These are phyloP conservation scores for Lolium rigidum DNA, from an alignment of 176 grass and related monocot species.

Conservation along the genomic window DNA sequence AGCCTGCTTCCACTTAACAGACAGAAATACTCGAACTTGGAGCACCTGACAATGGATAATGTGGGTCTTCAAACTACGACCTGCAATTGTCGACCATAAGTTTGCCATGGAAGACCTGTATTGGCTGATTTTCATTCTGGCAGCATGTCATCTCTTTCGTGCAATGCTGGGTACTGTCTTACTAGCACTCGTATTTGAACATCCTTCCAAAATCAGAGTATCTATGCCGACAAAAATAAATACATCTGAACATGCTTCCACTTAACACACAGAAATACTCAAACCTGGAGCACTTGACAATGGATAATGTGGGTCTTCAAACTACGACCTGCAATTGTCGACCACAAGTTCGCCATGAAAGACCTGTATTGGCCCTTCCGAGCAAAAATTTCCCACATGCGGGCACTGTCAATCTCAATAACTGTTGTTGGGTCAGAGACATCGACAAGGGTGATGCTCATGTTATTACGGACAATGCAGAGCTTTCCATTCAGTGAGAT, in stretches of 20 bases:
- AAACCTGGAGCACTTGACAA: slow-evolving; percentile 88
- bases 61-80: slow-evolving; percentile 58
- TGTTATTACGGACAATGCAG: slow-evolving; percentile 84
- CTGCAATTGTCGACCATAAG: slow-evolving; percentile 71
- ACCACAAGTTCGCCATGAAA: slow-evolving; percentile 82
- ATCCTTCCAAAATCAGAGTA: slow-evolving; percentile 1
- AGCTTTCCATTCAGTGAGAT: slow-evolving; percentile 74
- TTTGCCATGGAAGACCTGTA: slow-evolving; percentile 78
- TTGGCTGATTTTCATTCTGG: slow-evolving; percentile 13
- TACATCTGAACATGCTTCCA: slow-evolving; percentile 9
- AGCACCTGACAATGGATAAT: slow-evolving; percentile 94
- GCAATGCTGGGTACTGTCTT: neutral
- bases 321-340: slow-evolving; percentile 61
- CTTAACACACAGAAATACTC: slow-evolving; percentile 31
- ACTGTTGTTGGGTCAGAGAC: slow-evolving; percentile 49
- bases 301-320: slow-evolving; percentile 74
- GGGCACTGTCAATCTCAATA: slow-evolving; percentile 62
- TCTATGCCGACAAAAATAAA: neutral
- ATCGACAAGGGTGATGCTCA: slow-evolving; percentile 86
- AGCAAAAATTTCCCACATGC: slow-evolving; percentile 69
- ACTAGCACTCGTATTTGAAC: slow-evolving; percentile 26
- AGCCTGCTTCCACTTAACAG: slow-evolving; percentile 24
- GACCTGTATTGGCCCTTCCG: slow-evolving; percentile 69
- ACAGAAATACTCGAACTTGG: slow-evolving; percentile 52
- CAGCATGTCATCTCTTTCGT: slow-evolving; percentile 8